phyloP scores from a whole-genome alignment of 257 asterid species.

The Penstemon newberryi region DNA sequence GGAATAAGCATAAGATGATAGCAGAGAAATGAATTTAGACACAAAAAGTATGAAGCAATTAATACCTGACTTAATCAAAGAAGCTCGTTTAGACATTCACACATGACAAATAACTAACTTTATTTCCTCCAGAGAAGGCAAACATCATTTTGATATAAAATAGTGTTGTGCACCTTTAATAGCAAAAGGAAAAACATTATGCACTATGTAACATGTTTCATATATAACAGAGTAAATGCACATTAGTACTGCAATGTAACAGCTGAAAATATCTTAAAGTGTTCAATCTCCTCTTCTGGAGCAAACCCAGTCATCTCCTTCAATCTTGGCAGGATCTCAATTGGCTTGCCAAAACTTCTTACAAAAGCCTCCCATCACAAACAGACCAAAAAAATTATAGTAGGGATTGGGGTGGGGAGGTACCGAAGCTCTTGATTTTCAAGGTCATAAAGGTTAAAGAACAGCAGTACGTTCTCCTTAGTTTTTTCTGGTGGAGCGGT shows the following conservation, averaged over 20 bases:
- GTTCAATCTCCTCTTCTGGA: constrained; percentile 31
- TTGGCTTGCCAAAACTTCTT: constrained; percentile 25
- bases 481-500: constrained; percentile 24
- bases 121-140: too few relatives aligned
- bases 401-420: not conserved
- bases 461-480: constrained; percentile 28
- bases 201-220: too few relatives aligned
- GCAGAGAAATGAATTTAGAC: not conserved
- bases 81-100: too few relatives aligned
- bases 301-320: constrained; percentile 27
- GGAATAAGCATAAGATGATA: too few relatives aligned
- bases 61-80: too few relatives aligned
- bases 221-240: too few relatives aligned
- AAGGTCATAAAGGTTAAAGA: constrained; percentile 35
- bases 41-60: not conserved
- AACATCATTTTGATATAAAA: too few relatives aligned
- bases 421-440: constrained; percentile 34
- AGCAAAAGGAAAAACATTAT: too few relatives aligned
- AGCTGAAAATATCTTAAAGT: constrained; percentile 14
- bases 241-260: too few relatives aligned
- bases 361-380: constrained; percentile 25
- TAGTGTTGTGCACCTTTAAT: too few relatives aligned
- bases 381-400: not conserved
- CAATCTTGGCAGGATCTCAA: constrained; percentile 24
- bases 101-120: too few relatives aligned